Base-by-base conservation (phyloP, 129 eudicot species). In the Flaveria sonorensis region DNA sequence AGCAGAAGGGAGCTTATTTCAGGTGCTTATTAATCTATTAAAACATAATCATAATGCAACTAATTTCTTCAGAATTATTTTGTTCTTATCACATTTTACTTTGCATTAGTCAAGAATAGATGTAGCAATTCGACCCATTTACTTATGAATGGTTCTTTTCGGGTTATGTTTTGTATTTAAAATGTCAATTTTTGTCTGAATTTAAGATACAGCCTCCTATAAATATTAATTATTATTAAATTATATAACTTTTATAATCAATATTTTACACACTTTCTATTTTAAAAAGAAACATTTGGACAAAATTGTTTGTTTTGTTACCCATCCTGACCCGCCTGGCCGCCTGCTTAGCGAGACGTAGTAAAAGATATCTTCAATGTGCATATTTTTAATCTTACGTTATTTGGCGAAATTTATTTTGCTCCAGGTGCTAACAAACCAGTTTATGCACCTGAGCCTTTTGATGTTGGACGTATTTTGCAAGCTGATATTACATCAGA, bases 361-460 rank as follows among this genome's bases (percentile, higher is more conserved):
- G 45, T 63, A 0, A 63, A 63, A 30, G 16, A n/a, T n/a, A 63
- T 30, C 46, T 63, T 28, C 69, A 30, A 30, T 30, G 20, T 63
- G 46, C 69, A 63, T 63, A 30, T 15, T 16, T 63, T 10, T 26
- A 21, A 59, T 59, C 12, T 61, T 12, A 30, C 45, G 2, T 28
- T 69, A 60, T 52, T 63, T 70, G 66, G 24, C 21, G 42, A 40
- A 15, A 72, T 66, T 10, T 64, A 42, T 5, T 11, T 12, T 48
- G 70, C 24, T 36, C 26, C 81, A 94, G 98, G 97, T 84, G 98
- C 98, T 69, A 87, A 86, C 85, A 91, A 89, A 90, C 79, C 92
- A 56, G 87, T 89, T 36, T 94, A 94, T 73, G 98, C 98, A 40
- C 98, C 90, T 6, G 98, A 94, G 85, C 98, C 98, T 11, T 83